phyloP scores from a whole-genome alignment of 75 land plant species.

The Sequoiadendron giganteum region DNA sequence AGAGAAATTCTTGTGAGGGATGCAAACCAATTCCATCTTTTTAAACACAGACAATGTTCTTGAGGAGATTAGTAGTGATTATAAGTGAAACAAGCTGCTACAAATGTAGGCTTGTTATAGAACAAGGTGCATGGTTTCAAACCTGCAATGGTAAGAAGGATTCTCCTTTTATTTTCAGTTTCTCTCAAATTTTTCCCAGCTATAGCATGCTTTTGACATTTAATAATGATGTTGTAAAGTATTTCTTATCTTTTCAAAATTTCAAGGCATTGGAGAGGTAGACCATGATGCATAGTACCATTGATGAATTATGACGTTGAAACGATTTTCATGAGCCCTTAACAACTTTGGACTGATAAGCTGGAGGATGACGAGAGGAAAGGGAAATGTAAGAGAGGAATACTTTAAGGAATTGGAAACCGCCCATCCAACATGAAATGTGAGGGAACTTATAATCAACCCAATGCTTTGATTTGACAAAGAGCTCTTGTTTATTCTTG shows the following conservation, averaged over 20 bases:
- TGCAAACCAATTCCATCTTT: too few relatives aligned
- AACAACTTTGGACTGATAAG: background rate
- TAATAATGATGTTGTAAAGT: background rate
- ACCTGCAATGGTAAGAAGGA: background rate
- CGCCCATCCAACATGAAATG: background rate
- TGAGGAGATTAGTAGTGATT: constrained; percentile 8
- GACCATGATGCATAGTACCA: too few relatives aligned
- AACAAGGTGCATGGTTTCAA: background rate
- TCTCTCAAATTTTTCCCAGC: background rate
- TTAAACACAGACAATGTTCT: constrained; percentile 1
- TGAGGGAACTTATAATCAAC: background rate
- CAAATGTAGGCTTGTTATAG: background rate
- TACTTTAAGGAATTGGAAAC: background rate
- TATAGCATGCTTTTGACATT: background rate
- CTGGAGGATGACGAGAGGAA: background rate
- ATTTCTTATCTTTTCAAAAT: background rate
- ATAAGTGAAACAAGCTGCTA: background rate
- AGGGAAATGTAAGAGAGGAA: background rate
- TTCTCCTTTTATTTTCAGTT: background rate
- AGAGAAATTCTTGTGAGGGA: too few relatives aligned
- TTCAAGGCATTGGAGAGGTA: background rate
- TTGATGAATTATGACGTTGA: background rate
- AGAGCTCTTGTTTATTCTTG: background rate
- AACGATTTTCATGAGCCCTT: background rate
- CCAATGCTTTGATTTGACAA: background rate